Evolutionary conservation across 73 alveolate genomes (phyloP).

Genomic region (Paramecium primaurelia): DNA sequence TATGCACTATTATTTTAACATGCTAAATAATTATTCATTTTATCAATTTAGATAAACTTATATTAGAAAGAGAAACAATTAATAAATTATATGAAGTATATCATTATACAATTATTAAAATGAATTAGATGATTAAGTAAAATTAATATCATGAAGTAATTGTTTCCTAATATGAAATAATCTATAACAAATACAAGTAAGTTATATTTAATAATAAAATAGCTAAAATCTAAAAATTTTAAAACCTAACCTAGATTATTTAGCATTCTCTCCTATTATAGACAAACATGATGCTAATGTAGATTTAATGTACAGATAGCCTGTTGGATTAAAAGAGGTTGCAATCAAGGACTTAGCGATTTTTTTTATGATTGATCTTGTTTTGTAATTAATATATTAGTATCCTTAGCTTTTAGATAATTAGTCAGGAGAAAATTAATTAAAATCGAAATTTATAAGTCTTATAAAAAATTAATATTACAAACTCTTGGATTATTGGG

Average conservation of each 20-base stretch:
- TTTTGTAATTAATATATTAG: neutral
- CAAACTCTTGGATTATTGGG: conserved; percentile 7
- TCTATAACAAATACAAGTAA: neutral
- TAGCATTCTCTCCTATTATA: neutral
- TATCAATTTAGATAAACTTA: neutral
- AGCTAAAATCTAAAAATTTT: neutral
- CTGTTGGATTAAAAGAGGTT: neutral
- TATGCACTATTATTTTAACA: conserved; percentile 8
- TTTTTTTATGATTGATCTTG: neutral
- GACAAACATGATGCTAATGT: conserved; percentile 32
- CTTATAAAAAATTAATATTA: neutral
- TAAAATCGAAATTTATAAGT: neutral
- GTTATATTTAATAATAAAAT: neutral
- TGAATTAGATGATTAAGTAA: neutral
- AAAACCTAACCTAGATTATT: conserved; percentile 6
- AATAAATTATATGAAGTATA: neutral
- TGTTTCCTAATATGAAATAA: neutral
- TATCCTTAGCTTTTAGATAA: neutral
- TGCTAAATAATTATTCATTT: neutral
- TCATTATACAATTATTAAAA: neutral
- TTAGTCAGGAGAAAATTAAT: neutral
- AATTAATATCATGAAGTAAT: neutral
- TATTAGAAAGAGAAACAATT: neutral
- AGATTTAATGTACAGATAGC: conserved; percentile 26
- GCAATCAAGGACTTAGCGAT: conserved; percentile 15